Conservation (phyloP, 2,329 filamentous ascomycete species). For the Claviceps sorghi region DNA sequence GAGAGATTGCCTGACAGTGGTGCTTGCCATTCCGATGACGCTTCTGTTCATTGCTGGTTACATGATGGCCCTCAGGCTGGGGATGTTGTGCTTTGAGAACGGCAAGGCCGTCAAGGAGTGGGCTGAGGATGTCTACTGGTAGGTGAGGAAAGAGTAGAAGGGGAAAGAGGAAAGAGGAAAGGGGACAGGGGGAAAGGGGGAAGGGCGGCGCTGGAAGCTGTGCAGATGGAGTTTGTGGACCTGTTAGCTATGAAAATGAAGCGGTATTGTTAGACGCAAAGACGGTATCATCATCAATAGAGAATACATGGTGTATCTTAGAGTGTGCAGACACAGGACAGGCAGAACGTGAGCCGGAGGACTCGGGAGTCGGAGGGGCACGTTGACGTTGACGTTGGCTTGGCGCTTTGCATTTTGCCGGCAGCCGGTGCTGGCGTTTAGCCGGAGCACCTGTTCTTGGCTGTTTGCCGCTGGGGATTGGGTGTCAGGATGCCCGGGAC, state of each 20-base stretch:
- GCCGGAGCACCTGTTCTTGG: too few species aligned
- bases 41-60: slow-evolving; percentile 12
- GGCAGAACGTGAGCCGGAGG: too few species aligned
- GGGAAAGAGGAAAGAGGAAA: background rate
- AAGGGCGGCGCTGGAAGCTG: background rate
- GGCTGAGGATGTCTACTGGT: slow-evolving; percentile 1
- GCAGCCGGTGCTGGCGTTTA: too few species aligned
- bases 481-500: too few species aligned
- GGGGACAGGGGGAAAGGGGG: too few species aligned
- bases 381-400: too few species aligned
- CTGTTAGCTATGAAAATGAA: background rate
- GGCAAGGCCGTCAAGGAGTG: slow-evolving; percentile 3
- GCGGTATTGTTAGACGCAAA: background rate
- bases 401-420: too few species aligned
- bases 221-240: background rate
- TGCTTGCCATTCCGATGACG: slow-evolving; percentile 15
- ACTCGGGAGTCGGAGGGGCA: too few species aligned
- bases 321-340: too few species aligned
- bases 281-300: background rate
- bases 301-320: background rate
- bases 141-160: background rate
- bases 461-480: too few species aligned
- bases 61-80: slow-evolving; percentile 15
- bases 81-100: slow-evolving; percentile 9
- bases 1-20: slow-evolving; percentile 12